phyloP scores from a whole-genome alignment of 2,329 filamentous ascomycete genomes.

The Pestalotiopsis sp. region DNA sequence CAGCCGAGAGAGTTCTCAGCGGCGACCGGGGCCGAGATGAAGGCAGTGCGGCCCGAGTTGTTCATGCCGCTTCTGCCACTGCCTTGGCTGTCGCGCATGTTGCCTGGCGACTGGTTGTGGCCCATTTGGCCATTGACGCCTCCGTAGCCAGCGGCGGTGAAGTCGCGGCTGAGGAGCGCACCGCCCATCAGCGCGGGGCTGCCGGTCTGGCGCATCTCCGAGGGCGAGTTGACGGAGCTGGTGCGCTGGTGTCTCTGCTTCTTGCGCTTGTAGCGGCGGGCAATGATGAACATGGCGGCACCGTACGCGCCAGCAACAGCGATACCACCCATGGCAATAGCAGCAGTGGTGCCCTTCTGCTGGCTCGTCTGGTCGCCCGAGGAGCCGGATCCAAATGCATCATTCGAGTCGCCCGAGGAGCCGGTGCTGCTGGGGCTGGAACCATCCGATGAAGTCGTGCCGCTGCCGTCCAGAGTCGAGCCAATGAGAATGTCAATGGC shows the following conservation, averaged over 20 bases:
- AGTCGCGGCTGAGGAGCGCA: constrained; percentile 60
- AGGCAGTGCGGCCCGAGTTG: constrained; percentile 58
- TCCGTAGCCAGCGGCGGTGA: constrained; percentile 51
- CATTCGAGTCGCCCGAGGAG: constrained; percentile 30
- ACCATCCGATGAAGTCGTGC: constrained; percentile 40
- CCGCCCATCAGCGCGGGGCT: constrained; percentile 72
- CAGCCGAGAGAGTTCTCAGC: constrained; percentile 94
- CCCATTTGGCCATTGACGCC: constrained; percentile 37
- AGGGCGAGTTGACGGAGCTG: constrained; percentile 68
- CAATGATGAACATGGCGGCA: constrained; percentile 91
- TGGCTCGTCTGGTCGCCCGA: constrained; percentile 53
- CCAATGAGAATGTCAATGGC: constrained; percentile 69
- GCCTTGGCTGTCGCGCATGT: constrained; percentile 58
- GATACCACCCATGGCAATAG: constrained; percentile 77
- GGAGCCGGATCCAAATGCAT: constrained; percentile 44
- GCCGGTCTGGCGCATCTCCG: constrained; percentile 57
- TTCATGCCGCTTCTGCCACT: constrained; percentile 63
- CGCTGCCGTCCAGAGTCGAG: constrained; percentile 41
- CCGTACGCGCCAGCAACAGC: constrained; percentile 84
- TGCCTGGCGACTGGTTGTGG: background rate
- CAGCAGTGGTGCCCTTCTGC: constrained; percentile 64
- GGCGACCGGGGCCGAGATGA: constrained; percentile 88
- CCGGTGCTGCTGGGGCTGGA: constrained; percentile 35
- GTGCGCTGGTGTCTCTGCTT: constrained; percentile 75
- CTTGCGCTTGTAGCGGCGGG: constrained; percentile 87